Base-by-base conservation (phyloP, 1,284 basidiomycete species). In the Ceratobasidium sp. region DNA sequence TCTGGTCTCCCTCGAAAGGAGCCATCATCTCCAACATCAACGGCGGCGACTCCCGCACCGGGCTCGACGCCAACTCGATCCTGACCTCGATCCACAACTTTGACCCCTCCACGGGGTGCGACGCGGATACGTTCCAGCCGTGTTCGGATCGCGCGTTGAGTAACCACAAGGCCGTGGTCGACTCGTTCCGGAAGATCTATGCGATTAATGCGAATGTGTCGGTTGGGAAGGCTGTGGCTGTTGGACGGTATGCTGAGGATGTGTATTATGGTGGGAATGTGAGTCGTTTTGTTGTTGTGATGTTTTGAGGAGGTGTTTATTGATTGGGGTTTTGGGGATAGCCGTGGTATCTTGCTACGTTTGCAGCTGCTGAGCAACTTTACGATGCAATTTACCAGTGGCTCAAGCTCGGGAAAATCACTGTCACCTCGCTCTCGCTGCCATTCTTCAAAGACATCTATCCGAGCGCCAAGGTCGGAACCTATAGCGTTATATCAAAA, bases 331-430 rank as follows among this genome's bases (percentile, higher is more conserved):
- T 68, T 4, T 49, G 46, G 20, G 20, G 46, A 20, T 73, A 92
- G 91, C 91, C 92, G 0, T 93, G 92, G 92, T 93, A 92, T 81
- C 85, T 93, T 23, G 86, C 90, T 20, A 92, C 92, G 0, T 86
- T 89, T 61, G 91, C 91, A 6, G 91, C 90, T 4, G 90, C 92
- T 1, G 91, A 93, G 80, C 92, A 92, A 83, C 87, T 93, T 79
- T 93, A 93, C 78, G 89, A 91, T 60, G 87, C 92, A 0, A 85
- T 92, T 63, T 87, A 86, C 67, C 89, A 90, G 44, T 93, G 92
- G 91, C 86, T 89, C 40, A 81, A 83, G 0, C 86, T 88, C 81
- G 87, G 87, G 15, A 86, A 84, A 3, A 80, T 93, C 53, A 85
- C 85, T 0, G 85, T 93, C 72, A 92, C 91, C 0, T 82, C 85